Conservation (phyloP, 352 stramenopile species). For the Phytophthora colocasiae region DNA sequence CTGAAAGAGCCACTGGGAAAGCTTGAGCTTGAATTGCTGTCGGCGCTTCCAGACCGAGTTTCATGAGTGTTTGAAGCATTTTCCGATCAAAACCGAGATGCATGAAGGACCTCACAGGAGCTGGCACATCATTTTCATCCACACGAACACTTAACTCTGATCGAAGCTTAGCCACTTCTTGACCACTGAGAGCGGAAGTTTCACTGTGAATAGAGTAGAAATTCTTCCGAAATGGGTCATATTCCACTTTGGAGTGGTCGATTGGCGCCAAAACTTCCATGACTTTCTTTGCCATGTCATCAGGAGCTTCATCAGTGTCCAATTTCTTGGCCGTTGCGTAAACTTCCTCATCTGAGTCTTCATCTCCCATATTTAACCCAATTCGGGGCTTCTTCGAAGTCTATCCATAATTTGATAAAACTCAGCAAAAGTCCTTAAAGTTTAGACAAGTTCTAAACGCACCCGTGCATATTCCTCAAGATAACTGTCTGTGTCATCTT, state of each 20-base stretch:
- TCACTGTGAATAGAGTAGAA: conserved; percentile 76
- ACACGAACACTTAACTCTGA: conserved; percentile 60
- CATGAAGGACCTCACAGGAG: conserved; percentile 82
- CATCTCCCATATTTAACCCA: conserved; percentile 9
- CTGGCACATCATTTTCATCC: conserved; percentile 53
- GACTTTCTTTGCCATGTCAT: conserved; percentile 53
- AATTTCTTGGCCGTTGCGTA: conserved; percentile 66
- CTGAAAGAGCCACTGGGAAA: conserved; percentile 82
- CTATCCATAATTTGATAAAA: conserved; percentile 25
- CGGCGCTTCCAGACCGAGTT: conserved; percentile 73
- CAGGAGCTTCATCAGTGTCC: conserved; percentile 36
- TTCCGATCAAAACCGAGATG: conserved; percentile 73
- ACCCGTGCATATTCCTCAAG: conserved; percentile 43
- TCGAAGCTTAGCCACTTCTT: conserved; percentile 51
- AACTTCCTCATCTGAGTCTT: conserved; percentile 82
- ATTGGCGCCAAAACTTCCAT: conserved; percentile 83
- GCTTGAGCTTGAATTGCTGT: conserved; percentile 86
- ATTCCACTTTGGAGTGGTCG: conserved; percentile 71
- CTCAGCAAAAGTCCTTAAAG: too few species aligned
- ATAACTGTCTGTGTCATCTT: conserved; percentile 43
- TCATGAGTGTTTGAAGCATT: conserved; percentile 74
- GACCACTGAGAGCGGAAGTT: conserved; percentile 37
- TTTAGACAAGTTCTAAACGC: conserved; percentile 8
- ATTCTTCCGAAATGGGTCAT: conserved; percentile 84
- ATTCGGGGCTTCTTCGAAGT: conserved; percentile 46